Evolutionary conservation across 2,329 filamentous ascomycete genomes (phyloP), one percentile per base, ranked within the genome.

Genomic region (Hypoxylon sp.): DNA sequence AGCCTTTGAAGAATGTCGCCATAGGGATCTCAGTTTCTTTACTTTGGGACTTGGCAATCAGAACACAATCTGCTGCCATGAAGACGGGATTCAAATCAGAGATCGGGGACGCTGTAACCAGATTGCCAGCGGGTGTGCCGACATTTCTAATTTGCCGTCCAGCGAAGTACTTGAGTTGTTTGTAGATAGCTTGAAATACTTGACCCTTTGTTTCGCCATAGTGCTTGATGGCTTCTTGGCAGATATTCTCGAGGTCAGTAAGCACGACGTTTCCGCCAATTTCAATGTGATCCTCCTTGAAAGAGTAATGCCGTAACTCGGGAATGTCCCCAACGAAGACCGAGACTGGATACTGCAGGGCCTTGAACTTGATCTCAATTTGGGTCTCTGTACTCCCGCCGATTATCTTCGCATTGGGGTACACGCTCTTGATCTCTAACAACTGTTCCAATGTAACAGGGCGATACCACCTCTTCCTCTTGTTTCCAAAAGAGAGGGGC

Each of bases 341-440:
- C 0, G 94, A 97, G 0, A 92, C 89, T 3, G 91, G 90, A 76
- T 98, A 98, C 73, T 94, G 87, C 83, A 97, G 88, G 0, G 91
- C 93, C 81, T 98, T 98, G 86, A 99, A 98, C 80, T 97, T 97
- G 81, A 96, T 92, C 80, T 99, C 96, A 65, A 99, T 98, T 79
- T 98, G 96, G 0, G 95, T 98, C 79, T 99, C 96, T 1, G 94
- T 97, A 77, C 94, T 97, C 66, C 96, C 96, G 52, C 94, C 95
- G 66, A 99, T 97, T 66, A 99, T 89, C 79, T 98, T 99, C 3
- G 95, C 93, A 25, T 90, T 88, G 0, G 95, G 95, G 71, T 93
- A 90, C 0, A 87, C 89, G 73, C 85, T 89, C 82, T 98, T 98
- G 81, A 99, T 97, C 76, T 97, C 91, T 14, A 98, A 85, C 14